Base-by-base conservation (phyloP, 164 flowering plant species). In the Nymphaea colorata region DNA sequence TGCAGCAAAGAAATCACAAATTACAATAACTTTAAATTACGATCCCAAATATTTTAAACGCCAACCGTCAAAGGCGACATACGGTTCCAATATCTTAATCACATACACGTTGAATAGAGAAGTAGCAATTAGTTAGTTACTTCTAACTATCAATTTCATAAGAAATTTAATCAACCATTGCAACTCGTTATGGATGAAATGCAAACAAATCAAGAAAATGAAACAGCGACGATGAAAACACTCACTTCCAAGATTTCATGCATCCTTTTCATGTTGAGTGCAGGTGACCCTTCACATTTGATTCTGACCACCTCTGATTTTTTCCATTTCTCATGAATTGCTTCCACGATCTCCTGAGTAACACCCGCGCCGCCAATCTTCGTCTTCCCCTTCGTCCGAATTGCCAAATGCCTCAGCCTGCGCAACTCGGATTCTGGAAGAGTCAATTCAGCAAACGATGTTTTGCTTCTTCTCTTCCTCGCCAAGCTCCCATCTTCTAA, bases 161-260 rank as follows among this genome's bases (percentile, higher is more conserved):
- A 25, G 36, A 25, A 25, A 25, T 25, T 25, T 25, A 25, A 25
- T 25, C 36, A 25, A 25, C 36, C 36, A 25, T 25, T 25, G 36
- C 36, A 25, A 25, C 36, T 25, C 36, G 36, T 25, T 0, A 25
- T 25, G 36, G 36, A 25, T 25, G 36, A 25, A 25, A 1, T 25
- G 36, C 36, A 25, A 25, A 25, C 36, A 25, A 25, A 25, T 25
- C 36, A 0, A 25, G 36, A 25, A 25, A 25, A 25, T 25, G 36
- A 47, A 47, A 47, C 55, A 2, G 55, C 55, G 55, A 7, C 36
- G 36, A 25, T 25, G 2, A 61, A 76, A 65, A 72, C 75, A 68
- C 85, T 64, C 67, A 94, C 99, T 95, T 95, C 99, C 75, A 92
- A 79, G 69, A 90, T 87, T 74, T 90, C 94, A 77, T 92, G 99